These are phyloP conservation scores for Saturnispora halmiae DNA, from an alignment of 805 yeast species.

Conservation along the genomic window DNA sequence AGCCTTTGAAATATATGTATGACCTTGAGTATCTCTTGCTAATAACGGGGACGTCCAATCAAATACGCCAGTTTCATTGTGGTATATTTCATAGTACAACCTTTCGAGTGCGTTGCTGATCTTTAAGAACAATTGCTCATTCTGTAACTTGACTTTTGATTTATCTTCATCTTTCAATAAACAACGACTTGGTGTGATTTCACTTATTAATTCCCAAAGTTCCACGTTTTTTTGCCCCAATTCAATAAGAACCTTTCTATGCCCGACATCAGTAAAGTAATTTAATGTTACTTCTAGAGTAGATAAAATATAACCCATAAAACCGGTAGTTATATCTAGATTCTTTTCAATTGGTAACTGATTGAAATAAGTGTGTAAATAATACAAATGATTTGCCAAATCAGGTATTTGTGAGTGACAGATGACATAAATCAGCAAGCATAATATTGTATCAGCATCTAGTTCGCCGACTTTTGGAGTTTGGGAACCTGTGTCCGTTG, in stretches of 20 bases:
- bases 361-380: constrained; percentile 45
- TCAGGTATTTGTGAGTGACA: constrained; percentile 50
- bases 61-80: neutral
- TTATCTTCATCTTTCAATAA: neutral
- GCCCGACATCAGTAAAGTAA: constrained; percentile 40
- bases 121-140: neutral
- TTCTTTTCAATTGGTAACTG: neutral
- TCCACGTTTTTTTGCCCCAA: neutral
- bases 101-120: neutral
- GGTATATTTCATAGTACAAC: neutral
- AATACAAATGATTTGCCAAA: constrained; percentile 55
- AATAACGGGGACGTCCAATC: neutral
- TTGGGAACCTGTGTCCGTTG: constrained; percentile 25
- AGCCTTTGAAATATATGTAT: constrained; percentile 61
- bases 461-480: constrained; percentile 22
- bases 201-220: constrained; percentile 1
- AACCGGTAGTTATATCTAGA: constrained; percentile 2
- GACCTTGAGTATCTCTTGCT: constrained; percentile 31
- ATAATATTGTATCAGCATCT: constrained; percentile 77
- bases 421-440: constrained; percentile 63
- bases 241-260: constrained; percentile 23
- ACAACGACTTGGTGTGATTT: neutral
- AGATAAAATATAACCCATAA: constrained; percentile 63
- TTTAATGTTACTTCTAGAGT: constrained; percentile 75
- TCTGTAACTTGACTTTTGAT: neutral